Evolutionary conservation across 345 rosid genomes (phyloP).

Genomic region (Eucalyptus paniculata): DNA sequence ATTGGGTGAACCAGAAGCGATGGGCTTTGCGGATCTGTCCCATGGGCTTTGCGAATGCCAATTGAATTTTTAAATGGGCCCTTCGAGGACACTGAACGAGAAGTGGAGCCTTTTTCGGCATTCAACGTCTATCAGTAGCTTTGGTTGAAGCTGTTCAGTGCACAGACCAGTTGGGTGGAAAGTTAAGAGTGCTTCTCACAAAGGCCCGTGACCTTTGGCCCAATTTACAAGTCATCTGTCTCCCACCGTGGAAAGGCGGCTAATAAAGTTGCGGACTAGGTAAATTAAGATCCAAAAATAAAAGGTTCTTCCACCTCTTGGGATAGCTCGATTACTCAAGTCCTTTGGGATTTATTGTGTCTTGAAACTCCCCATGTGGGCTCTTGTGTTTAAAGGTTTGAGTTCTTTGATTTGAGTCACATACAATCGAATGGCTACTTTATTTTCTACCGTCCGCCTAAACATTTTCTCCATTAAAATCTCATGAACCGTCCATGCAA

Average conservation of each 20-base stretch:
- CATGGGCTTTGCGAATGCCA: not conserved
- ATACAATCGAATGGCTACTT: too few relatives aligned
- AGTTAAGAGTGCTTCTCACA: not conserved
- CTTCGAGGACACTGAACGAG: not conserved
- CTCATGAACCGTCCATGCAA: not conserved
- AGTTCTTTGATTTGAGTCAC: not conserved
- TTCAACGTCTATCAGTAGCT: not conserved
- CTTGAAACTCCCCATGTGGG: not conserved
- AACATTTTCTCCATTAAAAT: not conserved
- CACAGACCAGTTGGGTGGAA: not conserved
- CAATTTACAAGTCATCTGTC: not conserved
- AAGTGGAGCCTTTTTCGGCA: not conserved
- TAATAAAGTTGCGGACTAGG: not conserved
- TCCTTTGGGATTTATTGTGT: not conserved
- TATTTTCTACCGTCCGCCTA: rapidly evolving
- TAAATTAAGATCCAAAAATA: not conserved
- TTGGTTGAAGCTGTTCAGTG: not conserved
- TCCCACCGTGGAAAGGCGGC: not conserved
- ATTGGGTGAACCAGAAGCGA: not conserved
- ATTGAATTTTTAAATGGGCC: not conserved
- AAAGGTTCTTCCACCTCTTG: rapidly evolving
- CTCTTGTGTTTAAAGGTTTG: not conserved
- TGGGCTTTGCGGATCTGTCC: not conserved
- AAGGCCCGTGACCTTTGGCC: not conserved
- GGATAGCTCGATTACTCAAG: not conserved